These are phyloP conservation scores for Rhodotorula graminis DNA, from an alignment of 768 basidiomycete species.

Conservation along the genomic window DNA sequence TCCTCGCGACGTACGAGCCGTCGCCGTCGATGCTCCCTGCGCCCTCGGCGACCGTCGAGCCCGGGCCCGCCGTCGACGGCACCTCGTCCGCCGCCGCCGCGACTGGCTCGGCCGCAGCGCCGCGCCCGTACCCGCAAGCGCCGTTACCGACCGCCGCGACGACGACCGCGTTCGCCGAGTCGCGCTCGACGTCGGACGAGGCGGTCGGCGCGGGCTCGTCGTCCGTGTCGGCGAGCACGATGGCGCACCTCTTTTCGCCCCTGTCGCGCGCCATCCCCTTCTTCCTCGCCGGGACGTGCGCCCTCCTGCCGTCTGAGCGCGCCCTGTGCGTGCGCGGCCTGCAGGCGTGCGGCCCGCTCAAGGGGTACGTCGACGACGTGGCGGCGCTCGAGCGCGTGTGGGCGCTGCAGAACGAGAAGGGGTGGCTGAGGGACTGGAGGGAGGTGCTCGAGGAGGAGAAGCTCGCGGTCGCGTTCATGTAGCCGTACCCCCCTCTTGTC, in stretches of 20 bases:
- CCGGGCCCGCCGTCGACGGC: not conserved
- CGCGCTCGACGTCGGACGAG: not conserved
- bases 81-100: not conserved
- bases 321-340: conserved; percentile 19
- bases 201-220: not conserved
- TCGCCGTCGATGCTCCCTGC: not conserved
- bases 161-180: not conserved
- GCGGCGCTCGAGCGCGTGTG: conserved; percentile 25
- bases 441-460: conserved; percentile 17
- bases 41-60: too few species aligned
- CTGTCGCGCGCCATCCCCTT: conserved; percentile 15
- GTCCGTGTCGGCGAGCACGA: not conserved
- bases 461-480: conserved; percentile 21
- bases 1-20: not conserved
- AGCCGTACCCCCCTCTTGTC: not conserved
- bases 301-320: conserved; percentile 10
- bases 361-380: conserved; percentile 23
- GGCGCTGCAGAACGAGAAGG: conserved; percentile 12
- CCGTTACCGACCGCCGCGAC: not conserved
- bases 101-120: too few species aligned
- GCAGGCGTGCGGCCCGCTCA: conserved; percentile 7
- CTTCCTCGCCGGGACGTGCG: conserved; percentile 33
- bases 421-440: conserved; percentile 30
- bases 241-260: conserved; percentile 8
- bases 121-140: not conserved